A percentile compares a stretch with the other conserved stretches of the same genome.
These are phyloP conservation scores for Phaeolepiota aurea DNA, from an alignment of 768 basidiomycete genomes.

Conservation along the genomic window DNA sequence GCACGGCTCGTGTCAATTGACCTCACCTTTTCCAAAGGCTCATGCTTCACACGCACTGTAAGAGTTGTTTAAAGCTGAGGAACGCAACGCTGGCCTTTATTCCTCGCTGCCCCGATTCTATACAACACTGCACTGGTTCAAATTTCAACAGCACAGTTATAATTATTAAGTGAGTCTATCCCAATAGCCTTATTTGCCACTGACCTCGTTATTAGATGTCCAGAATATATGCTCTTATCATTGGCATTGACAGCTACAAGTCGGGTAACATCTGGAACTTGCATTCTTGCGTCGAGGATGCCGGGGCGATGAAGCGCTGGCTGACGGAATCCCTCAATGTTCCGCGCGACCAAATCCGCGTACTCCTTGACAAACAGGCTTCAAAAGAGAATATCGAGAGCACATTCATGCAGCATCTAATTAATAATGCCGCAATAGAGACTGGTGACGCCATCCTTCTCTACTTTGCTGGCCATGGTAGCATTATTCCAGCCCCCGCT, in stretches of 20 bases:
- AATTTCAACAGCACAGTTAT: not conserved
- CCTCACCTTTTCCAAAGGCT: not conserved
- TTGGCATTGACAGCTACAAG: constrained; percentile 66
- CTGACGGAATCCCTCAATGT: constrained; percentile 48
- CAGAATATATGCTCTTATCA: constrained; percentile 55
- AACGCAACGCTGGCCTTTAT: not conserved
- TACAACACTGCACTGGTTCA: not conserved
- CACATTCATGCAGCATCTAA: constrained; percentile 50
- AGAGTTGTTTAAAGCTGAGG: not conserved
- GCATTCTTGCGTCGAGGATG: constrained; percentile 58
- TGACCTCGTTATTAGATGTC: constrained; percentile 18
- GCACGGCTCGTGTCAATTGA: not conserved
- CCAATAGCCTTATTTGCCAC: not conserved
- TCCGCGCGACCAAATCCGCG: constrained; percentile 47
- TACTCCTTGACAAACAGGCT: constrained; percentile 49
- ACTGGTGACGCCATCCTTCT: constrained; percentile 57
- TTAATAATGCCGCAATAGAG: constrained; percentile 52
- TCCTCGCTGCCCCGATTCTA: not conserved
- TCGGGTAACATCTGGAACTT: constrained; percentile 59
- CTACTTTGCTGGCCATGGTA: constrained; percentile 73
- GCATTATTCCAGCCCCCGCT: constrained; percentile 43
- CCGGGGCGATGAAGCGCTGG: constrained; percentile 49
- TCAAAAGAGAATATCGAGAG: constrained; percentile 56
- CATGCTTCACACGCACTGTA: not conserved
- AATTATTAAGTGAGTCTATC: not conserved